Base-by-base conservation (phyloP, 2,329 filamentous ascomycete species). In the Cladosporium oxysporum region DNA sequence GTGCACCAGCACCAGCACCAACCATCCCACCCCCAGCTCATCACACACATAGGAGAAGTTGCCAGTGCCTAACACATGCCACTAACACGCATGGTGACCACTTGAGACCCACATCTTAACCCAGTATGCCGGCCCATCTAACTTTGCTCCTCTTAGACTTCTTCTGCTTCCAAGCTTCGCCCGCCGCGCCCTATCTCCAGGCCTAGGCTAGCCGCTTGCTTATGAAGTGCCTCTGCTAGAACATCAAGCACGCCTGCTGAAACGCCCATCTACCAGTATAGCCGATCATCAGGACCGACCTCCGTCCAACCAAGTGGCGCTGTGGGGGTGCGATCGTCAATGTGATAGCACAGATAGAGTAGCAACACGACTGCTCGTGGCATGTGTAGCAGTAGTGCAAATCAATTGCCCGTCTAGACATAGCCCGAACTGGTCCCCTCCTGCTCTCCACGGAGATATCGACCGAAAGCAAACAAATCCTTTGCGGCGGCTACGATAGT, bases 161-260 rank as follows among this genome's bases (percentile, higher is more conserved):
- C 52, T 55, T 55, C 11, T 33, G 28, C 52, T 55, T 55, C 52
- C 52, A 55, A 55, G 52, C 52, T 55, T 55, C 52, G 28, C 26
- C 28, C 52, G 52, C 52, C 26, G 26, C 52, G 52, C 52, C 52
- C 52, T 55, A 55, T 55, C 31, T 21, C 28, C 52, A 55, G n/a
- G 52, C 52, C 52, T 55, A 55, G 52, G 52, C 52, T 23, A 29
- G 33, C 29, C 52, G 29, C 8, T 29, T 55, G 52, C 52, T 31
- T 55, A 31, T 31, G 28, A 29, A 53, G 16, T 55, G 28, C 52
- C 12, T 55, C 52, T 53, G 10, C 28, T 55, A 55, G 52, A 47
- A 47, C n/a, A 55, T n/a, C 52, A n/a, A 33, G 52, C 29, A 33
- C 28, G 52, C 28, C 52, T 21, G 29, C 10, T 55, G 52, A 55